phyloP scores from a whole-genome alignment of 768 basidiomycete species.

The Phanerochaete carnosa region DNA sequence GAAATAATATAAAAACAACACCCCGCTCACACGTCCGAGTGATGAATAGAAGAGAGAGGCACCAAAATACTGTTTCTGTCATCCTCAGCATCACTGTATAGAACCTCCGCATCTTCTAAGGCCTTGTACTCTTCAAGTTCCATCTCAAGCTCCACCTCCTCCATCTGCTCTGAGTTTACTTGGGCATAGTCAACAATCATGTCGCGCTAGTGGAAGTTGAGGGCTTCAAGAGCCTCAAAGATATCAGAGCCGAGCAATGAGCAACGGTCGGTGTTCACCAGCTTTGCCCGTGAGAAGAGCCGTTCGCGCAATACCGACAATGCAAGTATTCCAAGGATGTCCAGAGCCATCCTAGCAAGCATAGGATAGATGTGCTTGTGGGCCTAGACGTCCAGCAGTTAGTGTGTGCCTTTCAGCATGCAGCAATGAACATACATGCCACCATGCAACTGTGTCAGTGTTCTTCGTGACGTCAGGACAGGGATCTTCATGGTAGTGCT shows the following conservation, averaged over 20 bases:
- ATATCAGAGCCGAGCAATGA: neutral
- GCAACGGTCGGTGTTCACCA: neutral
- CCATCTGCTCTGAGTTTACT: constrained; percentile 1
- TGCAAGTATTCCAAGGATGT: constrained; percentile 8
- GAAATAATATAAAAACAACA: no score
- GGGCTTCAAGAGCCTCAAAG: constrained; percentile 12
- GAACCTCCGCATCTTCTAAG: neutral
- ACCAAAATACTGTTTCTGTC: no score
- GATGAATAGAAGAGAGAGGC: no score
- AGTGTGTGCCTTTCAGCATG: neutral
- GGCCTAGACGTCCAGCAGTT: neutral
- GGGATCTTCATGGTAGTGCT: constrained; percentile 16
- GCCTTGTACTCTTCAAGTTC: neutral
- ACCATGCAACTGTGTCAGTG: constrained; percentile 14
- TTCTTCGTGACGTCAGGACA: constrained; percentile 9
- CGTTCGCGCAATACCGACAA: constrained; percentile 12
- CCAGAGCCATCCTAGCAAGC: constrained; percentile 8
- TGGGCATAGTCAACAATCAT: constrained; percentile 9
- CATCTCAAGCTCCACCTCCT: constrained; percentile 6
- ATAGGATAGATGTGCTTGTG: constrained; percentile 2
- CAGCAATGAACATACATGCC: constrained; percentile 1
- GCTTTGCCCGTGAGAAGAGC: constrained; percentile 14
- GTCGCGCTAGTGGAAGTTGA: constrained; percentile 11
- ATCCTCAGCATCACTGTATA: neutral
- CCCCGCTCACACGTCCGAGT: no score